A percentile compares a stretch with the other conserved stretches of the same genome.
Conservation (phyloP, 805 yeast species). For the Ogataea sp. region DNA sequence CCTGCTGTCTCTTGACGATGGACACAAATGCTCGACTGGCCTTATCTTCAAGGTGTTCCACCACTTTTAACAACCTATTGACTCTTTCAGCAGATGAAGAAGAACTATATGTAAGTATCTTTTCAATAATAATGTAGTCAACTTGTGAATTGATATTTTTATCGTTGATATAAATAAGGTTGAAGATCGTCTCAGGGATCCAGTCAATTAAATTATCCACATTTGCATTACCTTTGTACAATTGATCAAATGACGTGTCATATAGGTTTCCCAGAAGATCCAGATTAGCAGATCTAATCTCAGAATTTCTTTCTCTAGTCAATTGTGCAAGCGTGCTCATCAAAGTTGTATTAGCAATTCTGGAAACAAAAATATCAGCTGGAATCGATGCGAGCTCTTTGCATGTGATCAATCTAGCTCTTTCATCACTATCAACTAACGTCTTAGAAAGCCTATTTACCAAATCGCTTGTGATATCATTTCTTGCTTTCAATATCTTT, state of each 20-base stretch:
- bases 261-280: constrained; percentile 47
- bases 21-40: constrained; percentile 62
- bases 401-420: constrained; percentile 59
- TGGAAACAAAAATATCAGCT: constrained; percentile 36
- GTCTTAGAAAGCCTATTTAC: constrained; percentile 56
- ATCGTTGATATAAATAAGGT: constrained; percentile 69
- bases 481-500: constrained; percentile 33
- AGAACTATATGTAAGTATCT: constrained; percentile 47
- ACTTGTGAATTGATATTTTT: constrained; percentile 54
- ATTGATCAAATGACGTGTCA: constrained; percentile 32
- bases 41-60: constrained; percentile 42
- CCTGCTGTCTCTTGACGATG: constrained; percentile 59
- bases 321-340: constrained; percentile 52
- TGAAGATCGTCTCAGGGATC: constrained; percentile 61
- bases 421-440: constrained; percentile 66
- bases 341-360: constrained; percentile 37
- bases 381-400: constrained; percentile 40
- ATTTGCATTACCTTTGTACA: constrained; percentile 16
- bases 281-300: constrained; percentile 56
- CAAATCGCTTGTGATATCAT: constrained; percentile 42
- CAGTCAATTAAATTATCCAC: constrained; percentile 29
- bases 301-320: constrained; percentile 61
- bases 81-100: constrained; percentile 37
- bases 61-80: constrained; percentile 41
- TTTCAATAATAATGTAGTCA: constrained; percentile 53